Evolutionary conservation across 2,329 filamentous ascomycete genomes (phyloP).

Genomic region (Ciborinia camelliae): DNA sequence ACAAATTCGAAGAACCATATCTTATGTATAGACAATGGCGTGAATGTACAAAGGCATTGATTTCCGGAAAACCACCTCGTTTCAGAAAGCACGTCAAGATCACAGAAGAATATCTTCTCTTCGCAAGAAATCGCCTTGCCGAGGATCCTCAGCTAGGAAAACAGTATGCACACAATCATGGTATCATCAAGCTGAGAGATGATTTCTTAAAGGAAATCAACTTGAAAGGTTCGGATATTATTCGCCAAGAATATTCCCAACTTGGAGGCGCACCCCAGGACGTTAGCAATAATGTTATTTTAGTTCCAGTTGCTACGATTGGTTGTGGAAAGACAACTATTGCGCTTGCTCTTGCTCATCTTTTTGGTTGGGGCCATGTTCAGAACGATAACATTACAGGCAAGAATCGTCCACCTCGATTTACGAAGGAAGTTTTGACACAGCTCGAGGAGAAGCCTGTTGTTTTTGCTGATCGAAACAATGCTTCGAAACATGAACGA

Average conservation of each 20-base stretch:
- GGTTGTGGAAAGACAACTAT: conserved; percentile 97
- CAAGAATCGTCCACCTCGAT: conserved; percentile 71
- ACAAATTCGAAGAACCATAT: conserved; percentile 98
- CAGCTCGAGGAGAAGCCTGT: conserved; percentile 62
- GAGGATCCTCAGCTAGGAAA: conserved; percentile 64
- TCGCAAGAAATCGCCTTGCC: conserved; percentile 70
- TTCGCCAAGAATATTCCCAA: conserved; percentile 64
- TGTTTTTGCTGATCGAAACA: conserved; percentile 91
- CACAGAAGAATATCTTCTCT: conserved; percentile 85
- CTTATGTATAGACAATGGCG: conserved; percentile 99
- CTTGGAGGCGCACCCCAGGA: conserved; percentile 49
- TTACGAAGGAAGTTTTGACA: conserved; percentile 67
- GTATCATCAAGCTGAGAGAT: conserved; percentile 86
- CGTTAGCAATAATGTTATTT: conserved; percentile 65
- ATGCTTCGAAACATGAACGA: conserved; percentile 83
- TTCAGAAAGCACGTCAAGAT: conserved; percentile 86
- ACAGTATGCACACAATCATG: conserved; percentile 81
- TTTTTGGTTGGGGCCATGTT: conserved; percentile 89
- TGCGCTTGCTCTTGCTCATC: conserved; percentile 71
- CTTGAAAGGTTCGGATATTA: conserved; percentile 83
- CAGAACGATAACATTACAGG: conserved; percentile 96
- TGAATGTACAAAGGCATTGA: conserved; percentile 90
- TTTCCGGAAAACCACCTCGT: conserved; percentile 68
- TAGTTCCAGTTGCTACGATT: conserved; percentile 90
- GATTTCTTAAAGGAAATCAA: conserved; percentile 83